Evolutionary conservation across 2,329 filamentous ascomycete genomes (phyloP).

Genomic region (Botrytis fabae): DNA sequence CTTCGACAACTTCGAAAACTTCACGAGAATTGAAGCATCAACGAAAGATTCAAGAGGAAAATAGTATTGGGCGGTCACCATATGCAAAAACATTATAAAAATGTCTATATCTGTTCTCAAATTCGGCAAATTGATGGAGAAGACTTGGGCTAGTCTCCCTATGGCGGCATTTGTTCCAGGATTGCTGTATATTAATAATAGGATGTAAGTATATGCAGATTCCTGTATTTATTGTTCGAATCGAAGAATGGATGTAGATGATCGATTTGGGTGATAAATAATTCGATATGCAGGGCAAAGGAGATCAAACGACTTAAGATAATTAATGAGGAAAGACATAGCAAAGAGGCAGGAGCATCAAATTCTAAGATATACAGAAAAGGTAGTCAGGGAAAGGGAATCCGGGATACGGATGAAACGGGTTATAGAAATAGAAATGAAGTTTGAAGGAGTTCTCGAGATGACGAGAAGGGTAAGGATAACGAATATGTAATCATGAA

Average conservation of each 20-base stretch:
- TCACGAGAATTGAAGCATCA: neutral
- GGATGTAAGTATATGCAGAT: too few species aligned
- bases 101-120: too few species aligned
- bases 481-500: neutral
- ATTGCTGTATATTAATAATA: too few species aligned
- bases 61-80: neutral
- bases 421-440: neutral
- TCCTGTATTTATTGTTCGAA: too few species aligned
- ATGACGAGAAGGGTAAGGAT: neutral
- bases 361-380: neutral
- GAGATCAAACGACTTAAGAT: neutral
- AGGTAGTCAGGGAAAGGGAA: neutral
- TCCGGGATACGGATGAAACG: neutral
- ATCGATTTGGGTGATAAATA: neutral
- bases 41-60: neutral
- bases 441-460: neutral
- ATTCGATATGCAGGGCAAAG: neutral
- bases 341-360: neutral
- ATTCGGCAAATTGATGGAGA: too few species aligned
- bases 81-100: too few species aligned
- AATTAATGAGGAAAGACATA: neutral
- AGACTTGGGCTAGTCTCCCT: too few species aligned
- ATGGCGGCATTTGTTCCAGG: too few species aligned
- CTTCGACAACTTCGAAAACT: neutral
- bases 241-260: neutral